A percentile compares a stretch with the other conserved stretches of the same genome.
phyloP scores from a whole-genome alignment of 1,139 yeast species.

The Geotrichum candidum region DNA sequence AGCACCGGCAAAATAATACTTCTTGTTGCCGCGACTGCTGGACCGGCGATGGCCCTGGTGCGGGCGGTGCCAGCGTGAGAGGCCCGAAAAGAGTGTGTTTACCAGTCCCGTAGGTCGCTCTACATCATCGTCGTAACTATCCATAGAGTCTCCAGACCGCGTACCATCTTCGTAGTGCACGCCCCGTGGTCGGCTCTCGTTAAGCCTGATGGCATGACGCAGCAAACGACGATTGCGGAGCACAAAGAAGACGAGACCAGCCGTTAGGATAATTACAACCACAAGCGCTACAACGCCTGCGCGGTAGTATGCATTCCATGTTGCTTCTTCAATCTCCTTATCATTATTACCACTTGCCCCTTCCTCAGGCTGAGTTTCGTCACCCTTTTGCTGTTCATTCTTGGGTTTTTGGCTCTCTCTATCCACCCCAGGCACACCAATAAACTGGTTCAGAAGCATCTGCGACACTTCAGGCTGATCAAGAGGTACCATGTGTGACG shows the following conservation, averaged over 20 bases:
- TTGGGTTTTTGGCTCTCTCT: slow-evolving; percentile 8
- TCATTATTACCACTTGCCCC: slow-evolving; percentile 3
- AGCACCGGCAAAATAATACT: neutral
- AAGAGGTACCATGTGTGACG: slow-evolving; percentile 94
- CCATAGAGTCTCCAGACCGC: slow-evolving; percentile 11
- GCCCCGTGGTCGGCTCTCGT: slow-evolving; percentile 13
- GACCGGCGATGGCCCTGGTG: slow-evolving; percentile 6
- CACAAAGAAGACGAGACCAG: slow-evolving; percentile 26
- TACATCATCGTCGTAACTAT: slow-evolving; percentile 5
- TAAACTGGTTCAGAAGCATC: slow-evolving; percentile 43
- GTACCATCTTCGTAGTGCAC: slow-evolving; percentile 19
- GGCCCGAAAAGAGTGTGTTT: slow-evolving; percentile 11
- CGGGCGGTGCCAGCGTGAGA: slow-evolving; percentile 16
- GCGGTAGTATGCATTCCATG: slow-evolving; percentile 36
- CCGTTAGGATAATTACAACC: slow-evolving; percentile 31
- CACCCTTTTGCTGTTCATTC: slow-evolving; percentile 1
- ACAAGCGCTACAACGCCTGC: slow-evolving; percentile 38
- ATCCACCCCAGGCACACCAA: slow-evolving; percentile 16
- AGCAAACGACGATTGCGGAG: slow-evolving; percentile 24
- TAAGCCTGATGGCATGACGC: slow-evolving; percentile 6
- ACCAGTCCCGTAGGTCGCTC: slow-evolving; percentile 13
- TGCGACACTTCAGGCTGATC: slow-evolving; percentile 68
- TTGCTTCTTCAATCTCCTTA: slow-evolving; percentile 30
- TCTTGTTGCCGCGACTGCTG: neutral
- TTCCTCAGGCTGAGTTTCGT: neutral